A percentile compares a stretch with the other conserved stretches of the same genome.
phyloP scores from a whole-genome alignment of 2,329 filamentous ascomycete species.

The Pyrenophora seminiperda region DNA sequence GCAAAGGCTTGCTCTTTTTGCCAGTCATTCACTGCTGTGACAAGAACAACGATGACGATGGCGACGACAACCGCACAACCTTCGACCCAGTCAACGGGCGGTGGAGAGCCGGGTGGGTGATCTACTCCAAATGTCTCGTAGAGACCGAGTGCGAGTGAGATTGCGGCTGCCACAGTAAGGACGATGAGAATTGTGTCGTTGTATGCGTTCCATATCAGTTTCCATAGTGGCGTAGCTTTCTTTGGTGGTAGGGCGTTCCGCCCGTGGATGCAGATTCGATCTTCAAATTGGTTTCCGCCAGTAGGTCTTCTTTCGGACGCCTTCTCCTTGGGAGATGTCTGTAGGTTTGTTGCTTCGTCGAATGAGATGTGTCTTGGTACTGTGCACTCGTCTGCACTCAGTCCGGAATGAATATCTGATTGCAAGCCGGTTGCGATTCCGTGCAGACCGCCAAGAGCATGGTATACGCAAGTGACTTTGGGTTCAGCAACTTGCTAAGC shows the following conservation, averaged over 20 bases:
- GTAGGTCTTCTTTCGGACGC: slow-evolving; percentile 20
- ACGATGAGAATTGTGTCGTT: slow-evolving; percentile 76
- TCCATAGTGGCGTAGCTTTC: slow-evolving; percentile 65
- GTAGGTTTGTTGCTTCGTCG: slow-evolving; percentile 55
- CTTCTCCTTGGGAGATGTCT: slow-evolving; percentile 30
- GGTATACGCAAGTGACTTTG: slow-evolving; percentile 57
- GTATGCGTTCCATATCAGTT: slow-evolving; percentile 70
- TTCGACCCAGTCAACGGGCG: slow-evolving; percentile 49
- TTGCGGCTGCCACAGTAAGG: slow-evolving; percentile 68
- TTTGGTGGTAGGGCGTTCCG: slow-evolving; percentile 68
- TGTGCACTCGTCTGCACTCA: slow-evolving; percentile 57
- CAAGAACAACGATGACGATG: slow-evolving; percentile 45
- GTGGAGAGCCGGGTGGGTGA: slow-evolving; percentile 50
- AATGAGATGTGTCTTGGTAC: slow-evolving; percentile 56
- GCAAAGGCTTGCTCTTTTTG: slow-evolving; percentile 47
- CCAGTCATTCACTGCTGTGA: slow-evolving; percentile 46
- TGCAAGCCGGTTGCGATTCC: slow-evolving; percentile 60
- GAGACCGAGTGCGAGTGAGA: slow-evolving; percentile 71
- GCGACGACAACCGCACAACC: slow-evolving; percentile 46
- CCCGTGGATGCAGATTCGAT: slow-evolving; percentile 64
- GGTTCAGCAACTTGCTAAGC: slow-evolving; percentile 59
- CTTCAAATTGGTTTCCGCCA: slow-evolving; percentile 50
- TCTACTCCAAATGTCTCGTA: slow-evolving; percentile 66
- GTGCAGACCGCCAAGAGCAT: slow-evolving; percentile 59
- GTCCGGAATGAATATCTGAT: slow-evolving; percentile 55